Conservation (phyloP, 148 eudicot genomes). For the Vaccinium corymbosum region DNA sequence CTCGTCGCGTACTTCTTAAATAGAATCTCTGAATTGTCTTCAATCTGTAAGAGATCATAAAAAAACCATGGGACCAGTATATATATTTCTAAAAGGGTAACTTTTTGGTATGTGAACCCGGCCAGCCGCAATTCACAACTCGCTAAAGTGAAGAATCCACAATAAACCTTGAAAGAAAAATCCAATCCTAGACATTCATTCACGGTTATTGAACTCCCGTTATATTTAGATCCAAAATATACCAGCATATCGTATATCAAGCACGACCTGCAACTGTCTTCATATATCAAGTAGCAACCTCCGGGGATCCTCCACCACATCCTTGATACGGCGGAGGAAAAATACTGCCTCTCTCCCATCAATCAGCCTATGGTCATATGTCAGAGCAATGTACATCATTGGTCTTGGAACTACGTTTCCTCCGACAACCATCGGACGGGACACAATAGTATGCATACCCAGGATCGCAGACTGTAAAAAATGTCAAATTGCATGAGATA, state of each 20-base stretch:
- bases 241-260: slow-evolving; percentile 4
- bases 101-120: neutral
- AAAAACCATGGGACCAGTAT: neutral
- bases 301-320: slow-evolving; percentile 94
- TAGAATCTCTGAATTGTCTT: neutral
- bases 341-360: slow-evolving; percentile 98
- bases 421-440: slow-evolving; percentile 60
- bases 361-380: slow-evolving; percentile 94
- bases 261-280: slow-evolving; percentile 9
- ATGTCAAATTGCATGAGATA: slow-evolving; percentile 1
- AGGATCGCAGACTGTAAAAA: slow-evolving; percentile 49
- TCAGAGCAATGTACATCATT: slow-evolving; percentile 93
- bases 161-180: neutral
- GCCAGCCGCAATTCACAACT: slow-evolving; percentile 5
- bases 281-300: slow-evolving; percentile 85
- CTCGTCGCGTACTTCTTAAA: neutral
- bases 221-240: slow-evolving; percentile 13
- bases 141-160: neutral
- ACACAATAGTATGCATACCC: slow-evolving; percentile 58
- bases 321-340: slow-evolving; percentile 90
- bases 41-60: neutral
- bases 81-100: neutral
- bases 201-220: neutral
- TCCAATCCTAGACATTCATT: neutral
- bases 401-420: slow-evolving; percentile 76